Evolutionary conservation across 1,284 basidiomycete species (phyloP), one percentile per base, ranked within the genome.

Genomic region (Xerocomus cyaneibrunnescens): DNA sequence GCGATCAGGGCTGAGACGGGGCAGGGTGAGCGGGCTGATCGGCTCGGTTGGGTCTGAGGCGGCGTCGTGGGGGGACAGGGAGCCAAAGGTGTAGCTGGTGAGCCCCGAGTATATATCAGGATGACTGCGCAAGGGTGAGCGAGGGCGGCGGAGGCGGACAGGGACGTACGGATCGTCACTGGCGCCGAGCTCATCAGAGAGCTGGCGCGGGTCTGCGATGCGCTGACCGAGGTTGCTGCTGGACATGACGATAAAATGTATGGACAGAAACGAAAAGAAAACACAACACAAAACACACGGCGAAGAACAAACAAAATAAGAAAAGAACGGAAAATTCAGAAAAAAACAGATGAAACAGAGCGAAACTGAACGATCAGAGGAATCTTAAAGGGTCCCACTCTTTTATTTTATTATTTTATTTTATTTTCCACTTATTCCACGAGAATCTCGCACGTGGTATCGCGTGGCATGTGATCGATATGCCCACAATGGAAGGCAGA

Each of bases 1-100:
- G 38, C 75, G 74, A 62, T 82, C 79, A 32, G 72, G 58, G 35
- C 61, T 68, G 39, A 51, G 16, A 7, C 41, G 60, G n/a, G 35
- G 62, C 12, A 48, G 50, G 1, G 58, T 57, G 53, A 68, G 63
- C 1, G 69, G 69, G 12, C 66, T 69, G 67, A 71, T 56, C 32
- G 39, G 37, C 22, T 59, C 57, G 27, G 52, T 5, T 16, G 44
- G 17, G 5, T 66, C 67, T 13, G 51, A 21, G 25, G 9, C 21
- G 10, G 48, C 41, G 57, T 64, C 56, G 42, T 48, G 25, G n/a
- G 61, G 40, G 2, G 43, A 45, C 27, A 54, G 38, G 5, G 57
- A 44, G 10, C 66, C 66, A 48, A 71, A 68, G 7, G 57, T 67
- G 51, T 62, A 68, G 49, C 30, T 57, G 28, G 59, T 59, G 39